Base-by-base conservation (phyloP, 306 rosid species). In the Vigna angularis region DNA sequence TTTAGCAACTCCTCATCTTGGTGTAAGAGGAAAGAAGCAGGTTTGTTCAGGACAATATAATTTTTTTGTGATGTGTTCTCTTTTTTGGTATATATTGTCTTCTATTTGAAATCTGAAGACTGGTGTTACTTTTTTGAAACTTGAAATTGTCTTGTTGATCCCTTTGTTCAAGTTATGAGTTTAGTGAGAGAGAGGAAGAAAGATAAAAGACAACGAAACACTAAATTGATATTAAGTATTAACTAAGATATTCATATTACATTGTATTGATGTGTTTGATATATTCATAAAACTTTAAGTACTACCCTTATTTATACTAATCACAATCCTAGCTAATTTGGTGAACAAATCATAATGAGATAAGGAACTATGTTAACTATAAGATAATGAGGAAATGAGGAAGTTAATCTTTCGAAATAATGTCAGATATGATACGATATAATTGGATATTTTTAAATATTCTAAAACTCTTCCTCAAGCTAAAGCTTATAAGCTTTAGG, bases 1-100 rank as follows among this genome's bases (percentile, higher is more conserved):
- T 82, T 85, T 95, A 85, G 98, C 98, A 63, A 89, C 96, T 80
- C 98, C 98, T 38, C 98, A 95, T 86, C 97, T 95, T 53, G 98
- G 98, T 16, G 97, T 92, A 74, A 89, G 96, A 87, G 98, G 98
- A 53, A 95, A 81, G 87, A 88, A 78, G 7, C 98, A 95, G 98
- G 98, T 95, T 26, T 72, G 88, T 91, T 36, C 52, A 44, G 42
- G 55, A 79, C 63, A 71, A 81, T 80, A 57, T 73, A 30, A 5
- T 48, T 40, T 56, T 77, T 32, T 79, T 66, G 70, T n/a, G 67
- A 64, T 57, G 7, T 22, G 4, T 17, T 17, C 8, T 83, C 63
- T 38, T 40, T 30, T 67, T 26, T 17, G 38, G 9, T 40, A 40
- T 70, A 45, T 76, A 40, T 26, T 44, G 73, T 59, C 76, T 44